Evolutionary conservation across 2,329 filamentous ascomycete genomes (phyloP).

Genomic region (Nemania diffusa): DNA sequence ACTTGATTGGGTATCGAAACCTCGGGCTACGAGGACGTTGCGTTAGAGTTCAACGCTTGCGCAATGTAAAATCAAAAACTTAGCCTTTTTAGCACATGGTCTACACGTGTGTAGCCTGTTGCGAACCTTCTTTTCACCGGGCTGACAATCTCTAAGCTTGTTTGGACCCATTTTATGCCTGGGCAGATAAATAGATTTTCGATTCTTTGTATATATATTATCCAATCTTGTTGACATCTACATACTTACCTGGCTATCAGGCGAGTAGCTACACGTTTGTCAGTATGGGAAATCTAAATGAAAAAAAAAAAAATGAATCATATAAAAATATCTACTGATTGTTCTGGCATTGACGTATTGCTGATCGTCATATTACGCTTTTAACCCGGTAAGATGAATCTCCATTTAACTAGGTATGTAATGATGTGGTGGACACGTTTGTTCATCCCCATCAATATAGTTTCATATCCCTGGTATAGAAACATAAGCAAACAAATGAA

Average conservation of each 20-base stretch:
- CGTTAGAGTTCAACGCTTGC: slow-evolving; percentile 6
- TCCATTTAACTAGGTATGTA: too few relatives aligned
- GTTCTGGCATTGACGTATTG: too few relatives aligned
- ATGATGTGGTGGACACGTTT: too few relatives aligned
- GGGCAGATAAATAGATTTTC: slow-evolving; percentile 29
- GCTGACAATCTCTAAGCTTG: not conserved
- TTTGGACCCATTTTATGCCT: not conserved
- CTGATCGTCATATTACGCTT: too few relatives aligned
- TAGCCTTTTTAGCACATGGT: not conserved
- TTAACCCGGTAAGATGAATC: too few relatives aligned
- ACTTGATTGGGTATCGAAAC: not conserved
- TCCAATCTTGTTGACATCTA: slow-evolving; percentile 16
- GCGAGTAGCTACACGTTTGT: not conserved
- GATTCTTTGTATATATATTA: slow-evolving; percentile 31
- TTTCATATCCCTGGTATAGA: too few relatives aligned
- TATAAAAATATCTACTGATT: not conserved
- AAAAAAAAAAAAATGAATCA: not conserved
- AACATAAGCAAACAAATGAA: too few relatives aligned
- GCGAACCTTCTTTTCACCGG: not conserved
- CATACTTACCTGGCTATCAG: not conserved
- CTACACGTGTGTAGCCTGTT: not conserved
- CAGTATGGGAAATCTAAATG: not conserved
- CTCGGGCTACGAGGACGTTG: not conserved
- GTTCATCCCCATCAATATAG: too few relatives aligned
- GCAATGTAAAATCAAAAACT: not conserved